Evolutionary conservation across 805 yeast genomes (phyloP).

Genomic region (Candida michaelii): DNA sequence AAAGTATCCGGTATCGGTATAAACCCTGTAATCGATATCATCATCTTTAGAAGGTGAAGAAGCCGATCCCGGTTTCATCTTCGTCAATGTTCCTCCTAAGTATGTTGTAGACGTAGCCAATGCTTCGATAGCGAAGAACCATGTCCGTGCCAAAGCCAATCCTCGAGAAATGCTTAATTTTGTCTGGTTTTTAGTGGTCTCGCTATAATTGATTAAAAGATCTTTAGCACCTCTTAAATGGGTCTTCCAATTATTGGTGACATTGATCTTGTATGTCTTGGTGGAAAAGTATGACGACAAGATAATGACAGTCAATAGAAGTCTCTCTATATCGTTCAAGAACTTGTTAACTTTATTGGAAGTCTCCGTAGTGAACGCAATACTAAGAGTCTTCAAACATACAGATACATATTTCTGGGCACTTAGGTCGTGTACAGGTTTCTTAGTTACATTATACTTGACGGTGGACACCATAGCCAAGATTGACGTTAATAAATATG

Average conservation of each 20-base stretch:
- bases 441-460: conserved; percentile 40
- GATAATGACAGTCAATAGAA: conserved; percentile 60
- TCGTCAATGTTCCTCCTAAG: conserved; percentile 50
- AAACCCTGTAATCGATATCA: conserved; percentile 17
- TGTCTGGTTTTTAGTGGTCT: conserved; percentile 15
- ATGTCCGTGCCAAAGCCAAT: conserved; percentile 51
- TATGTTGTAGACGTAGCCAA: conserved; percentile 54
- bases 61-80: not conserved
- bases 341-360: conserved; percentile 22
- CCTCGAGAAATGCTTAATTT: conserved; percentile 34
- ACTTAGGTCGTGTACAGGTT: conserved; percentile 46
- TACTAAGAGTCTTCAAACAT: conserved; percentile 56
- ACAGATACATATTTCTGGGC: conserved; percentile 58
- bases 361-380: conserved; percentile 36
- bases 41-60: conserved; percentile 4
- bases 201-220: conserved; percentile 48
- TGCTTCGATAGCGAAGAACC: conserved; percentile 58
- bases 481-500: conserved; percentile 62
- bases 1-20: conserved; percentile 34
- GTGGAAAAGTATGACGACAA: conserved; percentile 60
- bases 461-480: conserved; percentile 68
- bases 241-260: conserved; percentile 54
- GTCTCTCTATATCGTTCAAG: conserved; percentile 56
- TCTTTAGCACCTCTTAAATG: conserved; percentile 64
- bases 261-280: conserved; percentile 21